Conservation (phyloP, 306 rosid species). For the Lathyrus aphaca region DNA sequence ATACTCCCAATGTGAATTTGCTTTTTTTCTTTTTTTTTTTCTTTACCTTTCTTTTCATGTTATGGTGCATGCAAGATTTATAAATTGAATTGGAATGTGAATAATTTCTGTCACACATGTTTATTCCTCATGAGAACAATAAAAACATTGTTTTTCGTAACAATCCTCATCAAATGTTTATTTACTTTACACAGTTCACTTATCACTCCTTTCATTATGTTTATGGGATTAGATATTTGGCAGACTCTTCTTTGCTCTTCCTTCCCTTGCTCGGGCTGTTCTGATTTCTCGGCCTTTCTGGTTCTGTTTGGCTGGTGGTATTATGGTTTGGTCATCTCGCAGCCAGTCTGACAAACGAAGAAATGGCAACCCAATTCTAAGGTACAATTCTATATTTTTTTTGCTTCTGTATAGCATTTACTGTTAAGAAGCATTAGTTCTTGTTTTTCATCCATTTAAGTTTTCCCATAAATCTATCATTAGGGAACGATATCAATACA, state of each 20-base stretch:
- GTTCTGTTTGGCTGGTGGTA: conserved; percentile 1
- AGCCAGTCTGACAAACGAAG: background rate
- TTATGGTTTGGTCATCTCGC: background rate
- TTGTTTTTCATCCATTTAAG: too few species aligned
- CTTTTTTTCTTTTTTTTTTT: too few species aligned
- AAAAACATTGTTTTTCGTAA: background rate
- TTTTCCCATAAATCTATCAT: too few species aligned
- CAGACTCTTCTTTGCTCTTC: background rate
- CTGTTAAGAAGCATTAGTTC: too few species aligned
- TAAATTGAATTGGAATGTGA: background rate
- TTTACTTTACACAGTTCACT: background rate
- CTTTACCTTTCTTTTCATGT: background rate
- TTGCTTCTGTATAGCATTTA: background rate
- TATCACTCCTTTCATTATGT: background rate
- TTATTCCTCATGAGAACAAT: background rate
- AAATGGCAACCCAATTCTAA: background rate
- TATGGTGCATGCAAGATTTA: background rate
- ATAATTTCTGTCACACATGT: background rate
- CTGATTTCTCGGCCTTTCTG: background rate
- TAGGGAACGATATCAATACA: too few species aligned
- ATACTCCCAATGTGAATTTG: background rate
- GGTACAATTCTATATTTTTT: background rate
- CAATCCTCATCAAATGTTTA: background rate
- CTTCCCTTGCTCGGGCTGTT: conserved; percentile 9
- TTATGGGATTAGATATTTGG: conserved; percentile 8